Percentiles rank a stretch among this genome's conserved stretches.
Conservation (phyloP, 2,329 filamentous ascomycete species). For the Graphium sp. region DNA sequence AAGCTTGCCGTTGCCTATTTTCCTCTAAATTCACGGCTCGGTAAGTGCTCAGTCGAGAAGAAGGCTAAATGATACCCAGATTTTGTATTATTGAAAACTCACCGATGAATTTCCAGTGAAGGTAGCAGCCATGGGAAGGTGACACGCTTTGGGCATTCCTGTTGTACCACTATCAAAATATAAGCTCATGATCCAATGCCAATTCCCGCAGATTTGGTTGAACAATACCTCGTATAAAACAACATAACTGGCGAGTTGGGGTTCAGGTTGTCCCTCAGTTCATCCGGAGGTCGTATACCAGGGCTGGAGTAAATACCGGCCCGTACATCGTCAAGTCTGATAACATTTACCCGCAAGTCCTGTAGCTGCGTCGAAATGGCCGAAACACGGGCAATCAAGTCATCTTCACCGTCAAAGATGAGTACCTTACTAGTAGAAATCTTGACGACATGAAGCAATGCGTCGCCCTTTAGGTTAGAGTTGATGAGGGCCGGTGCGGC, state of each 20-base stretch:
- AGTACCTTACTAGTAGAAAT: conserved; percentile 44
- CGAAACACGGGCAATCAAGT: too few species aligned
- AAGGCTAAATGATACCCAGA: conserved; percentile 3
- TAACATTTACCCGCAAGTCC: conserved; percentile 33
- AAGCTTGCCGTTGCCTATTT: too few species aligned
- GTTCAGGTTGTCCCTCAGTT: conserved; percentile 38
- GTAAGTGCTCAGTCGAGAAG: too few species aligned
- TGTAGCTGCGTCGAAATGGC: too few species aligned
- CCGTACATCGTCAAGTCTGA: conserved; percentile 36
- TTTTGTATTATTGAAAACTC: too few species aligned
- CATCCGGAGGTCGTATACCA: conserved; percentile 37
- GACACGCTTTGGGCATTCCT: conserved; percentile 62
- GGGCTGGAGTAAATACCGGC: conserved; percentile 35
- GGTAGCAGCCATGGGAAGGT: conserved; percentile 2
- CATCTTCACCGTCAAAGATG: conserved; percentile 60
- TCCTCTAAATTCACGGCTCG: too few species aligned
- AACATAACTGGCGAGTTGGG: too few species aligned
- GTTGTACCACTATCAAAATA: conserved; percentile 75
- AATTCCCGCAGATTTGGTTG: too few species aligned
- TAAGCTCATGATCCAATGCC: too few species aligned
- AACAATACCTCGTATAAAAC: too few species aligned
- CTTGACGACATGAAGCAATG: conserved; percentile 47
- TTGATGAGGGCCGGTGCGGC: conserved; percentile 57
- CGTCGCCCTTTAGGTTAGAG: conserved; percentile 46
- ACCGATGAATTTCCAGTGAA: neutral